Evolutionary conservation across 305 asterid genomes (phyloP).

Genomic region (Caryopteris hybrid): DNA sequence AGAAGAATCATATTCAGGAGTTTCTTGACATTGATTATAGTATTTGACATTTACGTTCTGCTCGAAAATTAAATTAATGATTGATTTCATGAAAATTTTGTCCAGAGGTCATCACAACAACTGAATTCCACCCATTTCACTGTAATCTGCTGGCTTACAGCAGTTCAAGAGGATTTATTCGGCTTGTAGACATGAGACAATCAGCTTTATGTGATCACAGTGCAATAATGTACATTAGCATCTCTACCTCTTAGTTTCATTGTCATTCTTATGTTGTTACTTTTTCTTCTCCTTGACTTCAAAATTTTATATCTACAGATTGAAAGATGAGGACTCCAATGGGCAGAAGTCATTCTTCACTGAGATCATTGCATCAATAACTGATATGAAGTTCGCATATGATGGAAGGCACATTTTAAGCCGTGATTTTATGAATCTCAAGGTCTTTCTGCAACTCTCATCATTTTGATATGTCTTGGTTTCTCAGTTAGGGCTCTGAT

Average conservation of each 20-base stretch:
- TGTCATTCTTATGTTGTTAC: neutral
- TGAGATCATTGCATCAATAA: constrained; percentile 73
- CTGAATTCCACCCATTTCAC: constrained; percentile 81
- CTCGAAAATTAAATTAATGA: constrained; percentile 23
- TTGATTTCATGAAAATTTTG: constrained; percentile 16
- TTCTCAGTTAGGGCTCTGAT: constrained; percentile 1
- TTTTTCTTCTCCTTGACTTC: constrained; percentile 10
- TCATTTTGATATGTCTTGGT: constrained; percentile 8
- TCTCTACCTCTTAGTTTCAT: constrained; percentile 4
- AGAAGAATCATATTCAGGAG: neutral
- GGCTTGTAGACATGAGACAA: constrained; percentile 80
- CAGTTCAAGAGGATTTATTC: constrained; percentile 82
- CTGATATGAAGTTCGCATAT: constrained; percentile 74
- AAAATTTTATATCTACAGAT: constrained; percentile 36
- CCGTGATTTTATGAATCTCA: constrained; percentile 86
- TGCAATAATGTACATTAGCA: constrained; percentile 50
- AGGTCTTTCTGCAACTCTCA: constrained; percentile 42
- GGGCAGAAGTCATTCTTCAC: constrained; percentile 74
- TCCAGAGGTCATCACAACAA: constrained; percentile 81
- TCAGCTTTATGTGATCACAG: constrained; percentile 76
- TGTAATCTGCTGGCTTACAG: constrained; percentile 85
- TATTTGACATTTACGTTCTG: constrained; percentile 5
- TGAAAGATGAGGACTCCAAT: constrained; percentile 55
- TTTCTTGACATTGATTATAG: neutral
- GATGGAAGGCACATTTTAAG: constrained; percentile 81